Conservation (phyloP, 176 grass and related monocot species). For the Rhynchospora tenuis region DNA sequence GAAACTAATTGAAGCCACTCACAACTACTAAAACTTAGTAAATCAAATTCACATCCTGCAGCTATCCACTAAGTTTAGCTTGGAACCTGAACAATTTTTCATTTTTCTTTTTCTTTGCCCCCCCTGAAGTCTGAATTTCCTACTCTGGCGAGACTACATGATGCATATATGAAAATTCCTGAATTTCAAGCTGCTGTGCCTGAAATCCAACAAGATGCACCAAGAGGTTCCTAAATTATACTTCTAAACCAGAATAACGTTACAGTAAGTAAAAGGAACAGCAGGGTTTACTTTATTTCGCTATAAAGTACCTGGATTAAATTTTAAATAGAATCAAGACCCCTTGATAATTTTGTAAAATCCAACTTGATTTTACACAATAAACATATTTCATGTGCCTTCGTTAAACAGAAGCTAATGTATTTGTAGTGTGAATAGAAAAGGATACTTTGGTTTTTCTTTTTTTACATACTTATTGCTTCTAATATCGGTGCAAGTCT, state of each 20-base stretch:
- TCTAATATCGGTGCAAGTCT: neutral
- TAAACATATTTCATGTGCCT: too few species aligned
- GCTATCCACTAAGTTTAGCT: neutral
- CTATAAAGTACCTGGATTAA: too few species aligned
- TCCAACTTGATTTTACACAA: too few species aligned
- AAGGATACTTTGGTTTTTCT: neutral
- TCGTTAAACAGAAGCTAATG: too few species aligned
- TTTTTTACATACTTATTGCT: neutral
- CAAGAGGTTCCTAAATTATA: neutral
- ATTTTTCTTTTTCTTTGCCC: neutral
- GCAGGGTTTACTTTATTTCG: too few species aligned
- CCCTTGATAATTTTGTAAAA: too few species aligned
- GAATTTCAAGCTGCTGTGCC: conserved; percentile 42
- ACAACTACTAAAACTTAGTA: neutral
- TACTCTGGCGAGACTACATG: conserved; percentile 42
- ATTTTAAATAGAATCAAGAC: too few species aligned
- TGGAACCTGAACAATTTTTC: neutral
- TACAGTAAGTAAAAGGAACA: too few species aligned
- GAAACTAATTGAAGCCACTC: neutral
- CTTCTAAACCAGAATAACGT: neutral
- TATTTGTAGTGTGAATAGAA: neutral
- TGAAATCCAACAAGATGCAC: conserved; percentile 58
- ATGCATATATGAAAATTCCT: conserved; percentile 45
- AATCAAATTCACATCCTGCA: neutral
- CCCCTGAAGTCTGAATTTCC: conserved; percentile 53